Evolutionary conservation across 1,284 basidiomycete species (phyloP).

Genomic region (Exobasidium cylindrosporum): DNA sequence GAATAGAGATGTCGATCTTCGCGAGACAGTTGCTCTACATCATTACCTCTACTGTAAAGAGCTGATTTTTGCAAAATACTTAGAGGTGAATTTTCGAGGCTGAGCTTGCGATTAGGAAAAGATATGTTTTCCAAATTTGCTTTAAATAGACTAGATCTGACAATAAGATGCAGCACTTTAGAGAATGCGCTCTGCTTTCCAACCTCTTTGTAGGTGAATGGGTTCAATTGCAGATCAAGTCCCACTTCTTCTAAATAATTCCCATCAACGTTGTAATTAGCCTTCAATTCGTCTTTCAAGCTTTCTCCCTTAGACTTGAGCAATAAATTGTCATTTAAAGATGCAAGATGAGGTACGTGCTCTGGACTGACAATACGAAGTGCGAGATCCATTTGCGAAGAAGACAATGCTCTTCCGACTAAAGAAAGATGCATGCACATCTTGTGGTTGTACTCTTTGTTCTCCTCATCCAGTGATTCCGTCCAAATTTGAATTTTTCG

Average conservation of each 20-base stretch:
- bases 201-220: neutral
- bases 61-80: neutral
- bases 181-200: neutral
- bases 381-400: neutral
- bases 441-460: neutral
- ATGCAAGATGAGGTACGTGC: neutral
- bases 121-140: neutral
- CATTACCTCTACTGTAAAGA: neutral
- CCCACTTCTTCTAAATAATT: neutral
- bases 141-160: neutral
- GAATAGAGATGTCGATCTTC: neutral
- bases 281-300: neutral
- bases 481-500: conserved; percentile 2
- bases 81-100: neutral
- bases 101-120: neutral
- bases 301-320: neutral
- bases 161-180: neutral
- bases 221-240: neutral
- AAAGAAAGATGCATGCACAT: neutral
- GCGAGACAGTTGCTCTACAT: neutral
- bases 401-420: neutral
- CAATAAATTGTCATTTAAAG: neutral
- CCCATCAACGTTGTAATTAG: neutral
- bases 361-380: neutral
- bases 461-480: neutral